Conservation (phyloP, 768 basidiomycete genomes). For the Phylloporus sp. region DNA sequence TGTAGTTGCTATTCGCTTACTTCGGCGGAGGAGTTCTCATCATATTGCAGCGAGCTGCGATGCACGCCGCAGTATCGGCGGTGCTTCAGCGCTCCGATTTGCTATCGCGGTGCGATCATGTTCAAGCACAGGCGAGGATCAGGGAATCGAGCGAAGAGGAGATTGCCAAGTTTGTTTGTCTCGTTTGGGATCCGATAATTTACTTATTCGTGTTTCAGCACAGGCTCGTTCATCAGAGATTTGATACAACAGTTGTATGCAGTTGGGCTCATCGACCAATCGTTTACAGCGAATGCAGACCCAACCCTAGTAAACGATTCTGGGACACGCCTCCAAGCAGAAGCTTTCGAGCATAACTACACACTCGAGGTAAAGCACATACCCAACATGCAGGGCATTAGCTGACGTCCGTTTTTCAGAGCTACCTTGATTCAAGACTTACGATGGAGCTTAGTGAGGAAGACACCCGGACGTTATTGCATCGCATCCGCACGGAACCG, state of each 20-base stretch:
- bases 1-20: conserved; percentile 17
- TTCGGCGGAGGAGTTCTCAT: conserved; percentile 4
- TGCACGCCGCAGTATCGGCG: conserved; percentile 48
- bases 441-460: conserved; percentile 43
- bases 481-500: conserved; percentile 50
- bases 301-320: conserved; percentile 46
- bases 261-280: conserved; percentile 50
- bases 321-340: conserved; percentile 46
- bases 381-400: neutral
- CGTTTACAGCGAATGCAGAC: conserved; percentile 48
- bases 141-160: conserved; percentile 24
- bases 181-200: neutral
- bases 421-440: conserved; percentile 55
- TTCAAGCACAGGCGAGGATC: conserved; percentile 33
- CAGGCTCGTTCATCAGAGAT: conserved; percentile 23
- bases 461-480: conserved; percentile 32
- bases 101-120: conserved; percentile 48
- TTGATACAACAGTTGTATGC: conserved; percentile 49
- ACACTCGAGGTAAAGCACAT: conserved; percentile 49
- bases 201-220: conserved; percentile 18
- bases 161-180: conserved; percentile 9
- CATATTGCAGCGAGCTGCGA: conserved; percentile 32
- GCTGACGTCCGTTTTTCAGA: conserved; percentile 11
- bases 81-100: conserved; percentile 51
- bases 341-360: conserved; percentile 55